These are phyloP conservation scores for Cytospora chrysosperma DNA, from an alignment of 2,329 filamentous ascomycete genomes.

Conservation along the genomic window DNA sequence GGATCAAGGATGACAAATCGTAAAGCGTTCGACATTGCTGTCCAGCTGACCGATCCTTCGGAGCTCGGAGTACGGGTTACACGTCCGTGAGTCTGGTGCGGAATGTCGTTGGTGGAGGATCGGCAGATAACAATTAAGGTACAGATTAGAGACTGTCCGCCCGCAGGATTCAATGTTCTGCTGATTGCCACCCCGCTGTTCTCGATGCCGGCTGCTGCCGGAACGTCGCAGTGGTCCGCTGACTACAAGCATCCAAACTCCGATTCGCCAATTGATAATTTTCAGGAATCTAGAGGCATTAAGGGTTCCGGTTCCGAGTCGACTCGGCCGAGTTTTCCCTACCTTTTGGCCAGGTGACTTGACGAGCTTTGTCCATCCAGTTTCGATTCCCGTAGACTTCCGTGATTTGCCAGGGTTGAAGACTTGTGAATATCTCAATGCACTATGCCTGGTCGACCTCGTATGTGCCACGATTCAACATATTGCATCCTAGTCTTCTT, in stretches of 20 bases:
- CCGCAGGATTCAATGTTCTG: conserved; percentile 12
- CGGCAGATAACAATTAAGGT: not conserved
- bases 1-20: conserved; percentile 4
- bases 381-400: conserved; percentile 10
- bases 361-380: conserved; percentile 7
- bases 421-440: not conserved
- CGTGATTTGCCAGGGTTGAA: not conserved
- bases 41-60: conserved; percentile 20
- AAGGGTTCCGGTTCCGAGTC: not conserved
- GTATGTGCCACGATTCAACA: not conserved
- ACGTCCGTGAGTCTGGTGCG: not conserved
- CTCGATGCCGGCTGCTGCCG: conserved; percentile 7
- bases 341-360: conserved; percentile 17
- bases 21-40: not conserved
- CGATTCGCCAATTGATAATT: conserved; percentile 24
- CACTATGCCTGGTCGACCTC: not conserved
- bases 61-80: conserved; percentile 19
- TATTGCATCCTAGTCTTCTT: not conserved
- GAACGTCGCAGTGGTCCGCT: conserved; percentile 14
- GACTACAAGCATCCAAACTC: not conserved
- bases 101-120: not conserved
- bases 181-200: not conserved
- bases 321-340: conserved; percentile 21
- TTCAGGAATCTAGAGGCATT: not conserved
- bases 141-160: not conserved